These are phyloP conservation scores for Hevea brasiliensis DNA, from an alignment of 345 rosid genomes.

Conservation along the genomic window DNA sequence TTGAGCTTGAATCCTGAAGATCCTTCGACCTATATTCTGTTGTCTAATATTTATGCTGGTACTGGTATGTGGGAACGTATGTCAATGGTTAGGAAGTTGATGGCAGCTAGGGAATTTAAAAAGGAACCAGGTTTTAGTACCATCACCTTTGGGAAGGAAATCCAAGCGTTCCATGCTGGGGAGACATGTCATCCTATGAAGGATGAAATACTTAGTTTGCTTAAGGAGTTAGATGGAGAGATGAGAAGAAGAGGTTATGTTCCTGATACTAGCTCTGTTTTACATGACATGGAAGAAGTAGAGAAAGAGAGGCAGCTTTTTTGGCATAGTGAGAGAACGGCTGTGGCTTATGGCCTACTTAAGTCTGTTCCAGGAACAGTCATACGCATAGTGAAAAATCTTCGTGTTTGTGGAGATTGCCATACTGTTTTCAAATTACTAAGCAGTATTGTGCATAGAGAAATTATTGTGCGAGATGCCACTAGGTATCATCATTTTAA, in stretches of 20 bases:
- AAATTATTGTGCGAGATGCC: constrained; percentile 70
- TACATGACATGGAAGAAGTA: constrained; percentile 61
- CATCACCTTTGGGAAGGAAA: constrained; percentile 50
- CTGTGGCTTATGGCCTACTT: constrained; percentile 71
- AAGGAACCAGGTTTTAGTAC: constrained; percentile 73
- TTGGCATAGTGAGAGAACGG: constrained; percentile 76
- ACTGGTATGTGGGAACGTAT: constrained; percentile 56
- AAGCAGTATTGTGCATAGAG: constrained; percentile 54
- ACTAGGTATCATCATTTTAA: constrained; percentile 77
- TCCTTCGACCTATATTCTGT: constrained; percentile 64
- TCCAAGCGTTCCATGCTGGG: constrained; percentile 62
- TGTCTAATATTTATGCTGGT: constrained; percentile 64
- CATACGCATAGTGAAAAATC: constrained; percentile 65
- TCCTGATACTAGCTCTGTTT: constrained; percentile 62
- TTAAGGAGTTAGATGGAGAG: constrained; percentile 49
- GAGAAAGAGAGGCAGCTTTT: constrained; percentile 71
- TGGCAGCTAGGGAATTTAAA: constrained; percentile 48
- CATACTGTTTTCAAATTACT: constrained; percentile 60
- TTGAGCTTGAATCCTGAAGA: constrained; percentile 50
- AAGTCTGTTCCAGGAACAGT: constrained; percentile 51
- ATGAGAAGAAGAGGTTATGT: constrained; percentile 70
- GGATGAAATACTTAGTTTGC: constrained; percentile 48
- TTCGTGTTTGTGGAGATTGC: constrained; percentile 77
- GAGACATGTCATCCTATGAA: constrained; percentile 56
- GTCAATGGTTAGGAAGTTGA: constrained; percentile 55